These are phyloP conservation scores for Metschnikowia noctiluminum DNA, from an alignment of 805 yeast genomes.

Conservation along the genomic window DNA sequence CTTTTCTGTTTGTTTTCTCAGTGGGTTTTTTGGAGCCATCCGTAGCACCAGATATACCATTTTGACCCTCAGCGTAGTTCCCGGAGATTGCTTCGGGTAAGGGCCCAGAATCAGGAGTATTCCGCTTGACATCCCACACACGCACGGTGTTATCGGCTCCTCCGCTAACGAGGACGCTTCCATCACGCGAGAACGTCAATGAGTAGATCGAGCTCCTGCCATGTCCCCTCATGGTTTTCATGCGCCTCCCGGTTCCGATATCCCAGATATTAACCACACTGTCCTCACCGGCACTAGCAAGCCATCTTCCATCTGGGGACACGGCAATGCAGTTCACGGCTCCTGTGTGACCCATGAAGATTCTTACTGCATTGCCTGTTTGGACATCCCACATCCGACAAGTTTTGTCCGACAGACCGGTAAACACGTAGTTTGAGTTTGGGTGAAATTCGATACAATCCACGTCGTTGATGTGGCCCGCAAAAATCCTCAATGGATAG, in stretches of 20 bases:
- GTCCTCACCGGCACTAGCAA: slow-evolving; percentile 94
- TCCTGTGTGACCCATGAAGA: slow-evolving; percentile 91
- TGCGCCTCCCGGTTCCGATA: slow-evolving; percentile 81
- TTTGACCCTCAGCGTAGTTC: slow-evolving; percentile 8
- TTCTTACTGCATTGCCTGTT: slow-evolving; percentile 83
- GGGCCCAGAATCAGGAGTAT: slow-evolving; percentile 74
- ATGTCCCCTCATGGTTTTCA: slow-evolving; percentile 93
- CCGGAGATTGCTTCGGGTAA: slow-evolving; percentile 66
- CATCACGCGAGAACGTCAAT: slow-evolving; percentile 79
- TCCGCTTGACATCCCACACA: slow-evolving; percentile 92
- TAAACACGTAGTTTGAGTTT: slow-evolving; percentile 87
- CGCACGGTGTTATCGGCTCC: slow-evolving; percentile 92
- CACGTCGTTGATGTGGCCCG: slow-evolving; percentile 96
- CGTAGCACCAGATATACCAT: slow-evolving; percentile 5
- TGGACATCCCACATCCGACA: slow-evolving; percentile 98
- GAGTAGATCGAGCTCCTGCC: slow-evolving; percentile 85
- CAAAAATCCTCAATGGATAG: slow-evolving; percentile 91
- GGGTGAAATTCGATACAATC: slow-evolving; percentile 96
- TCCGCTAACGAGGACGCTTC: slow-evolving; percentile 83
- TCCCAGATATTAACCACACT: slow-evolving; percentile 90
- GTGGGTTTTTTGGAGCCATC: slow-evolving; percentile 22
- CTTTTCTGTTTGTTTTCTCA: slow-evolving; percentile 50
- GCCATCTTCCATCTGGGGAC: slow-evolving; percentile 95
- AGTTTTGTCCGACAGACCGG: slow-evolving; percentile 94
- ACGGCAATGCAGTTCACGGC: slow-evolving; percentile 82